Evolutionary conservation across 805 yeast genomes (phyloP).

Genomic region (Saturnispora hagleri): DNA sequence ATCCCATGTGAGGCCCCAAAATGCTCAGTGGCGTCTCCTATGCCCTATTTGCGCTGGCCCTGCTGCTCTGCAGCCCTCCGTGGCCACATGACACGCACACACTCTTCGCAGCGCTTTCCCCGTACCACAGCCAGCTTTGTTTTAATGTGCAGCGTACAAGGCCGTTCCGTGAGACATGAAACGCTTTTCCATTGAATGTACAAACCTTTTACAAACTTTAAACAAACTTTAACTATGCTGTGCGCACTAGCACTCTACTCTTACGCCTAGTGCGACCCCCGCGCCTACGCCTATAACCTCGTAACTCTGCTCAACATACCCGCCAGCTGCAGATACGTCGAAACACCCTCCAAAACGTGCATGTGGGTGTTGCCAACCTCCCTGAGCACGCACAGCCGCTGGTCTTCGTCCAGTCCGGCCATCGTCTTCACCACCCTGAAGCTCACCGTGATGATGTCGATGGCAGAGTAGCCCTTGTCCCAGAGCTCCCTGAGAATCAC

Average conservation of each 20-base stretch:
- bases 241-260: not conserved
- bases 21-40: no score
- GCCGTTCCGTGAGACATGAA: no score
- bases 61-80: no score
- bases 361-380: constrained; percentile 88
- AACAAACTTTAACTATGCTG: not conserved
- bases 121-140: no score
- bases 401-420: constrained; percentile 45
- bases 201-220: no score
- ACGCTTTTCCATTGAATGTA: no score
- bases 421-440: constrained; percentile 80
- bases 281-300: not conserved
- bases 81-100: no score
- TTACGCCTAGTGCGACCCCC: no score
- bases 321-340: constrained; percentile 75
- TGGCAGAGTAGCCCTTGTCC: constrained; percentile 87
- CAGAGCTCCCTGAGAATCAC: constrained; percentile 60
- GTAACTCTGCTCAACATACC: constrained; percentile 43
- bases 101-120: no score
- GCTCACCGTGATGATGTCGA: constrained; percentile 84
- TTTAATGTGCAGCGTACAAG: no score
- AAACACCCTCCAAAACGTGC: constrained; percentile 89
- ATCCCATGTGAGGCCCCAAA: no score
- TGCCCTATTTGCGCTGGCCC: no score
- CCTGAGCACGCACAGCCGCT: constrained; percentile 65